Percentiles rank a stretch among this genome's conserved stretches.
These are phyloP conservation scores for Eimeria sp. DNA, from an alignment of 169 alveolate genomes.

Conservation along the genomic window DNA sequence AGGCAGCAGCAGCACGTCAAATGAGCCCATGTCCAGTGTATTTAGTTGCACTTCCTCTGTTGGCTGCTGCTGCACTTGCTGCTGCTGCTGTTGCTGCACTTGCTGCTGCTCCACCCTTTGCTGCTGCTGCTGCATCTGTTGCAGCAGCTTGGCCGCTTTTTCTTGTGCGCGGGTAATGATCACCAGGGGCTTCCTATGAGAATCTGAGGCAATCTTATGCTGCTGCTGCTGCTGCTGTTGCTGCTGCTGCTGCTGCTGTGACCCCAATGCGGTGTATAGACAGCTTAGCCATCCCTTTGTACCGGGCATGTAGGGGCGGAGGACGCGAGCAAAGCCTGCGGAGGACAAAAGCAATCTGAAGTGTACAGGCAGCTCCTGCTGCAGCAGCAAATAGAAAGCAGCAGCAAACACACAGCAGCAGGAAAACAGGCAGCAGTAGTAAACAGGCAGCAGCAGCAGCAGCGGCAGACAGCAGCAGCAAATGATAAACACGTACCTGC, in stretches of 20 bases:
- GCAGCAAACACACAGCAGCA: background rate
- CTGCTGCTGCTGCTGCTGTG: background rate
- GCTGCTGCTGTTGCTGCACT: background rate
- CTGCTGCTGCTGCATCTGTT: background rate
- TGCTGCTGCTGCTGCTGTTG: conserved; percentile 38
- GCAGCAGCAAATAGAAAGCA: background rate
- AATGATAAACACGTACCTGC: background rate
- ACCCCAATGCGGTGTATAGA: conserved; percentile 42
- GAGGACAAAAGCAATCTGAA: background rate
- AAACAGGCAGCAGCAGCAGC: background rate
- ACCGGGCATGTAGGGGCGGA: background rate
- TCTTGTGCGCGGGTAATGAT: conserved; percentile 8
- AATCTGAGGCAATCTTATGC: background rate
- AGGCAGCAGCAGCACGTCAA: conserved; percentile 12
- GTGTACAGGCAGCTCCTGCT: background rate
- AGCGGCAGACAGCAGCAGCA: background rate
- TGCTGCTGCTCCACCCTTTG: background rate
- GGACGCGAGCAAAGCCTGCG: conserved; percentile 12
- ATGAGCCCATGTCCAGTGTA: background rate
- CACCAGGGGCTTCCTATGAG: background rate
- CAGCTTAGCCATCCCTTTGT: conserved; percentile 1
- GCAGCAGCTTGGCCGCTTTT: conserved; percentile 12
- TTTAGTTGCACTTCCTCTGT: background rate
- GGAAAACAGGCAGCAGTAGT: background rate
- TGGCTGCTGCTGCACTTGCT: background rate